Conservation (phyloP, 257 asterid species). For the Lantana camara region DNA sequence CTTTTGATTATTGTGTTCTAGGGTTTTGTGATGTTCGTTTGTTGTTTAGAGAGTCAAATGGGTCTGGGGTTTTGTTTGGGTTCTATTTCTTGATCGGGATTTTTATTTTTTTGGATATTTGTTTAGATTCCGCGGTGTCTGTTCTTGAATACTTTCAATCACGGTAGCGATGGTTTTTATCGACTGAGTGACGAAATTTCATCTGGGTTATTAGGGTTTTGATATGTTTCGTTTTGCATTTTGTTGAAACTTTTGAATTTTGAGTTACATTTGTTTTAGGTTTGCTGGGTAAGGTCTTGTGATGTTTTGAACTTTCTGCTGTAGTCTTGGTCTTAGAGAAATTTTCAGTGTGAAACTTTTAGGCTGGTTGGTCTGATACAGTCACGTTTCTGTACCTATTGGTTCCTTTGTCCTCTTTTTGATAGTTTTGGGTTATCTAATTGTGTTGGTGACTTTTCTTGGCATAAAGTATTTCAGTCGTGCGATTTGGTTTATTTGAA, state of each 20-base stretch:
- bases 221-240: neutral
- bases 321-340: neutral
- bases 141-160: neutral
- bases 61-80: neutral
- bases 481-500: slow-evolving; percentile 29
- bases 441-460: slow-evolving; percentile 8
- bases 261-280: neutral
- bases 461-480: neutral
- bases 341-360: neutral
- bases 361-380: neutral
- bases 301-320: neutral
- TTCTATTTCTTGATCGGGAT: no score
- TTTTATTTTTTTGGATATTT: neutral
- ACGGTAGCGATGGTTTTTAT: neutral
- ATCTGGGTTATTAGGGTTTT: neutral
- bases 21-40: slow-evolving; percentile 25
- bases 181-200: neutral
- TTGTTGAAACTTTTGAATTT: neutral
- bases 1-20: slow-evolving; percentile 20
- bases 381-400: neutral
- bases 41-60: no score
- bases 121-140: neutral
- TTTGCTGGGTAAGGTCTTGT: neutral
- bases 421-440: neutral
- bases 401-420: neutral